phyloP scores from a whole-genome alignment of 352 stramenopile genomes.

The Poterioochromonas sp. region DNA sequence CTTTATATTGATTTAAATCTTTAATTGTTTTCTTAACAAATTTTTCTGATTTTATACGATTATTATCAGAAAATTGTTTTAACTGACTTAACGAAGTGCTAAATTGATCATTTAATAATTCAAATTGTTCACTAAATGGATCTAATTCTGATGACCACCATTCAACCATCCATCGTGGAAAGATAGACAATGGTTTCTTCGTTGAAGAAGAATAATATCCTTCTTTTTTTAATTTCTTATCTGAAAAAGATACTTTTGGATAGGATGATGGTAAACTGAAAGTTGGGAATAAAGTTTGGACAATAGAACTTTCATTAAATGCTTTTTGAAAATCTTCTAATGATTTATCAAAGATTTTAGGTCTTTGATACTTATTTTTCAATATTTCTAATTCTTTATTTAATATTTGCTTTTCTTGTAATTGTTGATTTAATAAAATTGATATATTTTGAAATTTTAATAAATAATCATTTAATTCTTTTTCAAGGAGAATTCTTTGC shows the following conservation, averaged over 20 bases:
- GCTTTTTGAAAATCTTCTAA: not conserved
- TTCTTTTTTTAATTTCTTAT: no score
- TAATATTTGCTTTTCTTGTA: not conserved
- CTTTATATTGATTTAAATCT: not conserved
- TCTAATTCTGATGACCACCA: not conserved
- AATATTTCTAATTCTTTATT: not conserved
- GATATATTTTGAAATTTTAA: not conserved
- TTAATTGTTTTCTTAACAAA: not conserved
- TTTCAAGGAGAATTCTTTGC: not conserved
- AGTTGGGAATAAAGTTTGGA: no score
- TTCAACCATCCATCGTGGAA: no score
- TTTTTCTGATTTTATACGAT: not conserved
- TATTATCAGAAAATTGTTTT: not conserved
- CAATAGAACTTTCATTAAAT: slow-evolving; percentile 19
- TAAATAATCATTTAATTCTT: slow-evolving; percentile 10
- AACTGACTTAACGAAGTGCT: not conserved
- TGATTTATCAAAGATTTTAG: not conserved
- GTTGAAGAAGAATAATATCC: no score
- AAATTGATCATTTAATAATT: not conserved
- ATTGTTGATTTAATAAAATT: not conserved
- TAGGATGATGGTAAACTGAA: no score
- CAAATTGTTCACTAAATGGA: not conserved
- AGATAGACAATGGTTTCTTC: no score
- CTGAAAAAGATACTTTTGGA: no score
- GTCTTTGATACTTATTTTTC: not conserved